Percentiles rank a stretch among this genome's conserved stretches.
Evolutionary conservation across 768 basidiomycete species (phyloP).

Genomic region (Sarcodon aspratus): DNA sequence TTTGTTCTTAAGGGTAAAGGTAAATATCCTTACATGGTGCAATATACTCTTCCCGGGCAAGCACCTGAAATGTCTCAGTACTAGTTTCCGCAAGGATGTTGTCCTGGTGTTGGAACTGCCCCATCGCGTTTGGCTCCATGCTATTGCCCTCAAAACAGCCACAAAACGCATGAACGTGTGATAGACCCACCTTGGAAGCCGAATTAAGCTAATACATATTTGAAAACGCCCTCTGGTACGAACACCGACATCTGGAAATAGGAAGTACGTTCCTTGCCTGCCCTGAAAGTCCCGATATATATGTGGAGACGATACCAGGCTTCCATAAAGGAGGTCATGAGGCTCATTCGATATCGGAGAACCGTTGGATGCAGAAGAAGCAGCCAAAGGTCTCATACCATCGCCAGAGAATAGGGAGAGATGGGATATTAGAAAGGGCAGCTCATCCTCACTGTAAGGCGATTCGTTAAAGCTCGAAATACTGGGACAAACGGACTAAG

Average conservation of each 20-base stretch:
- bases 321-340: constrained; percentile 72
- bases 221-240: constrained; percentile 68
- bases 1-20: constrained; percentile 6
- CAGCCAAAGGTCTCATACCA: constrained; percentile 52
- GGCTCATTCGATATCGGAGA: constrained; percentile 34
- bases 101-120: constrained; percentile 39
- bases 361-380: constrained; percentile 23
- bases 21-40: constrained; percentile 57
- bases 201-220: constrained; percentile 61
- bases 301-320: constrained; percentile 74
- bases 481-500: constrained; percentile 3
- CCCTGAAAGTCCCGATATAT: constrained; percentile 74
- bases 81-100: constrained; percentile 58
- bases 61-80: constrained; percentile 71
- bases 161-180: not conserved
- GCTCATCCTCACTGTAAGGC: constrained; percentile 60
- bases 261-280: constrained; percentile 72
- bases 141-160: constrained; percentile 11
- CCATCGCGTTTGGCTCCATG: constrained; percentile 37
- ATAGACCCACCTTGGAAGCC: constrained; percentile 60
- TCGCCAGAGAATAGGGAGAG: constrained; percentile 66
- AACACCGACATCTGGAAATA: constrained; percentile 87
- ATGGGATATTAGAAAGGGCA: constrained; percentile 82
- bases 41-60: constrained; percentile 59
- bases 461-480: constrained; percentile 1